A percentile compares a stretch with the other conserved stretches of the same genome.
Conservation (phyloP, 495 filamentous ascomycete species). For the Echria macrotheca region DNA sequence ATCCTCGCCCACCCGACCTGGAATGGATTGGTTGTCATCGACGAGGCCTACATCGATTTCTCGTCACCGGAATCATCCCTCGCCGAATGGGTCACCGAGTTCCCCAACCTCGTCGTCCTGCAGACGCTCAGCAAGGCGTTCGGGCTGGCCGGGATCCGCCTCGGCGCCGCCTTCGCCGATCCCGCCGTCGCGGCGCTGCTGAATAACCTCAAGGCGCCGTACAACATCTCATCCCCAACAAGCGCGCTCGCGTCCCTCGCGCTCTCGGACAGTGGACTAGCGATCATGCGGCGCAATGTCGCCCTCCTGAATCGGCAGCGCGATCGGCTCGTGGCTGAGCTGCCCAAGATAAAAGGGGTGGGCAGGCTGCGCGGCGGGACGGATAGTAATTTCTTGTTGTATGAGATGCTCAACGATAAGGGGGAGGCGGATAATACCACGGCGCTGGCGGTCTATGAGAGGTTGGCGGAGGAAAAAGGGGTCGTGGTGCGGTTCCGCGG, state of each 20-base stretch:
- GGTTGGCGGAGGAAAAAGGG: slow-evolving; percentile 76
- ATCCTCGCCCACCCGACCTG: slow-evolving; percentile 83
- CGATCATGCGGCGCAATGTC: slow-evolving; percentile 63
- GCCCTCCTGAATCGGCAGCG: slow-evolving; percentile 68
- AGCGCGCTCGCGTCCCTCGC: slow-evolving; percentile 73
- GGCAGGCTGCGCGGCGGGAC: slow-evolving; percentile 75
- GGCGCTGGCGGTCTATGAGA: slow-evolving; percentile 75
- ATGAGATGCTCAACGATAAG: slow-evolving; percentile 70
- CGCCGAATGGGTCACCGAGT: slow-evolving; percentile 89
- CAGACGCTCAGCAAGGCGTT: slow-evolving; percentile 96
- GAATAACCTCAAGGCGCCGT: slow-evolving; percentile 91
- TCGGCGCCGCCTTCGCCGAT: slow-evolving; percentile 61
- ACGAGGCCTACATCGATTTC: slow-evolving; percentile 98
- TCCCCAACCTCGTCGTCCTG: slow-evolving; percentile 97
- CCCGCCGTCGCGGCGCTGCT: slow-evolving; percentile 60
- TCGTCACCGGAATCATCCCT: slow-evolving; percentile 61
- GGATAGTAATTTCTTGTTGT: slow-evolving; percentile 83
- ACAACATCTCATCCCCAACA: slow-evolving; percentile 85
- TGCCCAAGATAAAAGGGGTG: slow-evolving; percentile 71
- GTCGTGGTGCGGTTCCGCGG: slow-evolving; percentile 93
- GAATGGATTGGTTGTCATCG: slow-evolving; percentile 91
- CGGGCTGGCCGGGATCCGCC: slow-evolving; percentile 84
- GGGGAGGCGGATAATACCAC: slow-evolving; percentile 71
- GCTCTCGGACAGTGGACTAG: slow-evolving; percentile 56
- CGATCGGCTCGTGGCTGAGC: slow-evolving; percentile 62